Evolutionary conservation across 116 monocot genomes (phyloP).

Genomic region (Papilionanthe hybrid): DNA sequence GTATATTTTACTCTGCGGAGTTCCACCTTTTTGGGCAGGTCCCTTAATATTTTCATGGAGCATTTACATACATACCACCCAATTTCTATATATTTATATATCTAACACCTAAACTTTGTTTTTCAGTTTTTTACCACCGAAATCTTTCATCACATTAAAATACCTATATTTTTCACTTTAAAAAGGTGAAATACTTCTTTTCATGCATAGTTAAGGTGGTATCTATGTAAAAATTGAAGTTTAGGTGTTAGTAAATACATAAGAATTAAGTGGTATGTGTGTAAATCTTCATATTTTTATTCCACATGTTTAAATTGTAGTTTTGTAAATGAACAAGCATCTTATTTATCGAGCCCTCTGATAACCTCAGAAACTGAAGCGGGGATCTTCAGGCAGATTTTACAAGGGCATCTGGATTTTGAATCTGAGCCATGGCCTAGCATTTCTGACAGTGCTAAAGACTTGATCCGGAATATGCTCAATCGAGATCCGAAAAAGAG

Average conservation of each 20-base stretch:
- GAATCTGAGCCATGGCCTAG: conserved; percentile 90
- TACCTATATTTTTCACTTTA: no score
- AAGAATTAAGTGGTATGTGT: no score
- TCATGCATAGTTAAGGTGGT: no score
- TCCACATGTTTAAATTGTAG: background rate
- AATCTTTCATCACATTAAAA: no score
- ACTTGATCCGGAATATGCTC: conserved; percentile 84
- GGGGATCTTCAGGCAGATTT: conserved; percentile 89
- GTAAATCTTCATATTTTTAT: background rate
- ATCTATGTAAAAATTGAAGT: no score
- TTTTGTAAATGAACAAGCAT: background rate
- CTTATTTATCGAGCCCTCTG: conserved; percentile 13
- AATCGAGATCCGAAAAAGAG: conserved; percentile 67
- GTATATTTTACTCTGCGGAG: conserved; percentile 60
- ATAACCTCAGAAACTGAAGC: conserved; percentile 76
- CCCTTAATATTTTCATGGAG: background rate
- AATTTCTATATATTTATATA: no score
- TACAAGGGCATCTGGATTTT: conserved; percentile 80
- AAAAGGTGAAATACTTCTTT: no score
- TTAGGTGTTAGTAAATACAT: no score
- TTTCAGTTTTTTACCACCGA: no score
- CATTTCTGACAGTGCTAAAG: conserved; percentile 91
- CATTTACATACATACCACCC: no score
- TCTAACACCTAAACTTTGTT: no score
- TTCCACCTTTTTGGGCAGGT: conserved; percentile 78